Percentiles rank a stretch among this genome's conserved stretches.
These are phyloP conservation scores for Fusarium beomiforme DNA, from an alignment of 2,329 filamentous ascomycete species.

Conservation along the genomic window DNA sequence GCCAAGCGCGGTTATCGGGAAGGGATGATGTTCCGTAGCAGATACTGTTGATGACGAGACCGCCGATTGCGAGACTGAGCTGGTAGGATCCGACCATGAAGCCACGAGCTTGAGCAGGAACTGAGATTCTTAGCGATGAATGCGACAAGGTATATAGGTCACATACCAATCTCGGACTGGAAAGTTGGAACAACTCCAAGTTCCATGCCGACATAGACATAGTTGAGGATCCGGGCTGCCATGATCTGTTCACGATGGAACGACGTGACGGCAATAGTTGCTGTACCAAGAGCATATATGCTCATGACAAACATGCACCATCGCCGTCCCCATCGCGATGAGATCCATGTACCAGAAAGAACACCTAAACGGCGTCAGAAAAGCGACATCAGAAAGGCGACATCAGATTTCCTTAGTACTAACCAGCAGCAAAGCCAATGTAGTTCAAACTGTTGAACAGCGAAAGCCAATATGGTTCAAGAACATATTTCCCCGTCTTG, in stretches of 20 bases:
- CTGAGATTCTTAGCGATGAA: not conserved
- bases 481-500: conserved; percentile 34
- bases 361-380: conserved; percentile 27
- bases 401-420: too few relatives aligned
- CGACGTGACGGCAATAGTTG: conserved; percentile 34
- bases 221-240: conserved; percentile 37
- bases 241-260: conserved; percentile 33
- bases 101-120: conserved; percentile 45
- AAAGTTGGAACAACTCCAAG: conserved; percentile 46
- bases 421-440: conserved; percentile 48
- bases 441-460: conserved; percentile 51
- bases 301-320: conserved; percentile 51
- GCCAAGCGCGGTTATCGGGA: conserved; percentile 33
- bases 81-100: conserved; percentile 50
- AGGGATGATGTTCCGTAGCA: conserved; percentile 35
- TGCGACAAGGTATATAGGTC: too few relatives aligned
- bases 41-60: conserved; percentile 40
- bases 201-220: conserved; percentile 41
- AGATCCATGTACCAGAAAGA: conserved; percentile 34
- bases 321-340: conserved; percentile 38
- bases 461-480: conserved; percentile 48
- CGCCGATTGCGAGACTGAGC: conserved; percentile 42
- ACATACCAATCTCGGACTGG: conserved; percentile 46
- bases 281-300: conserved; percentile 44
- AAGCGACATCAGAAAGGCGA: rapidly evolving